Evolutionary conservation across 768 basidiomycete species (phyloP).

Genomic region (Hygrophorus russula): DNA sequence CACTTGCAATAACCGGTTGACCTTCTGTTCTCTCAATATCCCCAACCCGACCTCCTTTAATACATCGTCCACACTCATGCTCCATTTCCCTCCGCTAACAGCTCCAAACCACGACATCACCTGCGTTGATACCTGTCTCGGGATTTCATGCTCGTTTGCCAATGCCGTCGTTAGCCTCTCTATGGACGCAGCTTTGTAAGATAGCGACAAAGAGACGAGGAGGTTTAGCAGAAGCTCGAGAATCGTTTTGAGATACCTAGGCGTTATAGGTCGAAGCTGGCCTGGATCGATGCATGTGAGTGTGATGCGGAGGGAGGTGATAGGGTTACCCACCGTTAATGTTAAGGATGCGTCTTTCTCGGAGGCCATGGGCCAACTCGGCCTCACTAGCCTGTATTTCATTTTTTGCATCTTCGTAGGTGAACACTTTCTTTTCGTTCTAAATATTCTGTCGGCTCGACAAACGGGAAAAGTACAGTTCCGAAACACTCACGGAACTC

Average conservation of each 20-base stretch:
- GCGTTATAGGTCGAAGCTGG: conserved; percentile 62
- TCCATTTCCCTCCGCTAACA: conserved; percentile 46
- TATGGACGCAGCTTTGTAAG: conserved; percentile 40
- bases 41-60: conserved; percentile 72
- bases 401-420: conserved; percentile 49
- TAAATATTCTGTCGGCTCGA: conserved; percentile 8
- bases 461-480: neutral
- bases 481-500: conserved; percentile 7
- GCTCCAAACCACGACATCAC: conserved; percentile 80
- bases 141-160: conserved; percentile 63
- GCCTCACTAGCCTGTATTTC: conserved; percentile 76
- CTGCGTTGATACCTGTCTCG: conserved; percentile 47
- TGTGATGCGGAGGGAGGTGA: neutral
- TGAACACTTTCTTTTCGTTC: conserved; percentile 22
- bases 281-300: conserved; percentile 27
- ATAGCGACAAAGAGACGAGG: conserved; percentile 52
- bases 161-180: conserved; percentile 50
- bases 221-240: conserved; percentile 68
- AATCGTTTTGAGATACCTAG: conserved; percentile 52
- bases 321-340: conserved; percentile 42
- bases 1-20: conserved; percentile 12
- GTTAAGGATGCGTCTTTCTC: conserved; percentile 58
- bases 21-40: conserved; percentile 53
- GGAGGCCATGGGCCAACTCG: conserved; percentile 58
- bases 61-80: conserved; percentile 46